Base-by-base conservation (phyloP, 257 asterid species). In the Solanum microdontum region DNA sequence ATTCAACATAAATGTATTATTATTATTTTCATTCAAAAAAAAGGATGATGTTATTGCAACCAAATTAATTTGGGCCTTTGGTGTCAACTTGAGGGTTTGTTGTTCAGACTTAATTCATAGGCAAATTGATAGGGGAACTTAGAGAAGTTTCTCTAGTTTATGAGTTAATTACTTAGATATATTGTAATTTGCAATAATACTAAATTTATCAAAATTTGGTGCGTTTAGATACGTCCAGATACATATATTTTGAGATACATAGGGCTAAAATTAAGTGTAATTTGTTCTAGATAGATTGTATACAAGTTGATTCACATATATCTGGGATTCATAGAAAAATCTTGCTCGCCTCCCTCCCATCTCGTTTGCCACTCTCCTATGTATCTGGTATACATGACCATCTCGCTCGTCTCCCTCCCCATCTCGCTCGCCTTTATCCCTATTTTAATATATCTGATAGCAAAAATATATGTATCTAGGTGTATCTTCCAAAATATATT, bases 191-290 rank as follows among this genome's bases (percentile, higher is more conserved):
- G 4, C 9, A 55, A 55, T 55, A 2, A 0, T 55, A 6, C n/a
- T 2, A 55, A 17, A 0, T 14, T 55, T 55, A 55, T 6, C 3
- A 55, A 7, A 17, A 17, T 0, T 55, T 55, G n/a, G 4, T 55
- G 4, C 10, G 0, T 55, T 17, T 0, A 55, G 1, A 19, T 55
- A 55, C 2, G 1, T 17, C 1, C 0, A 17, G 0, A 51, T 51
- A 51, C 1, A 51, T 6, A 0, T 15, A 15, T 51, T 3, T 51
- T 3, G n/a, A 17, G 4, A 6, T 17, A 6, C 0, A 55, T 55
- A 15, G 3, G 64, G n/a, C 3, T 0, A 55, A 17, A 55, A 17
- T 17, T 17, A 55, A 0, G 4, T 55, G n/a, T 6, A 55, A 55
- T 55, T 55, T 17, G 4, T 55, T 55, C 10, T 55, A 6, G 9